These are phyloP conservation scores for Cymbidium sinense DNA, from an alignment of 106 monocot genomes.

Conservation along the genomic window DNA sequence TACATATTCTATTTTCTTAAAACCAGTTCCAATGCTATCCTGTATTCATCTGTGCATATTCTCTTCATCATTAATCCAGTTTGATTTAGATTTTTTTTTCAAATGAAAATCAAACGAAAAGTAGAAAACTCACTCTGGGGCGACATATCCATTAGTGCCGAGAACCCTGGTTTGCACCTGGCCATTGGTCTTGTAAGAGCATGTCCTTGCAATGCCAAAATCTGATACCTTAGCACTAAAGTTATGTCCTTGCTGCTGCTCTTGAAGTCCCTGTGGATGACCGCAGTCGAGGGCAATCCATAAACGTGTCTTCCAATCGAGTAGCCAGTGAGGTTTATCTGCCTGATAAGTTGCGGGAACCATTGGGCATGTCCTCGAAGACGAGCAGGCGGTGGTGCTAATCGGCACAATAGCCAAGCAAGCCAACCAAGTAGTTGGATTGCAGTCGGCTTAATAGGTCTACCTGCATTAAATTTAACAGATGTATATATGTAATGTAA, in stretches of 20 bases:
- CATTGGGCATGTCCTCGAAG: constrained; percentile 90
- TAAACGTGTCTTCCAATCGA: constrained; percentile 65
- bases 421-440: constrained; percentile 36
- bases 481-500: background rate
- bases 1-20: too few relatives aligned
- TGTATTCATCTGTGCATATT: too few relatives aligned
- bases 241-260: constrained; percentile 71
- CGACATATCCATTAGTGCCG: constrained; percentile 86
- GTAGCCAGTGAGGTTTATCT: constrained; percentile 9
- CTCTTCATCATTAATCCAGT: too few relatives aligned
- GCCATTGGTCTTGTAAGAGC: too few relatives aligned
- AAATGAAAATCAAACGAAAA: background rate
- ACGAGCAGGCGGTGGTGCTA: constrained; percentile 65
- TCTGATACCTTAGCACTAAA: constrained; percentile 83
- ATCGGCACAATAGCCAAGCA: constrained; percentile 60
- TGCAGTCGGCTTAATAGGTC: constrained; percentile 46
- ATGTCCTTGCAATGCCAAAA: constrained; percentile 88
- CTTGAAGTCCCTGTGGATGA: constrained; percentile 93
- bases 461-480: constrained; percentile 29
- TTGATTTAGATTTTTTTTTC: too few relatives aligned
- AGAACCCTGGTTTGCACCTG: constrained; percentile 63
- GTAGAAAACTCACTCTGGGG: constrained; percentile 70
- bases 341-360: constrained; percentile 16
- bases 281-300: constrained; percentile 87
- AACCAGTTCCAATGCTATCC: too few relatives aligned